phyloP scores from a whole-genome alignment of 2,329 filamentous ascomycete genomes.

The Myriosclerotinia duriaeana region DNA sequence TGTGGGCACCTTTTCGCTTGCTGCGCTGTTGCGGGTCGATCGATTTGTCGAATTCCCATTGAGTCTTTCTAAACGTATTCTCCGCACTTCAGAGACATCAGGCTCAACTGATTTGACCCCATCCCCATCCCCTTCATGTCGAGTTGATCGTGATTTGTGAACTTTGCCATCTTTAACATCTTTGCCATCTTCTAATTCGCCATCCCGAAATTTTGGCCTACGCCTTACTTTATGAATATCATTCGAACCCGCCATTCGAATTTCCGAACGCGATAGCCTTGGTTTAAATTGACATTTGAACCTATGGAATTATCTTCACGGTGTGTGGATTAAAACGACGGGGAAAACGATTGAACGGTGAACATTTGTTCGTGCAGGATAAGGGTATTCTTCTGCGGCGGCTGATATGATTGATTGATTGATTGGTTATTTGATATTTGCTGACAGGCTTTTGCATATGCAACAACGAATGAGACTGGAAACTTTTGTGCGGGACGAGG shows the following conservation, averaged over 20 bases:
- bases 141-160: conserved; percentile 27
- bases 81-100: conserved; percentile 32
- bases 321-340: neutral
- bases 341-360: conserved; percentile 23
- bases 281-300: conserved; percentile 12
- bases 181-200: conserved; percentile 33
- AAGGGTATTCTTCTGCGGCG: conserved; percentile 21
- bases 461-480: conserved; percentile 6
- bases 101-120: conserved; percentile 30
- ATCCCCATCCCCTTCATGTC: conserved; percentile 22
- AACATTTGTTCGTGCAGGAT: conserved; percentile 34
- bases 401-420: conserved; percentile 18
- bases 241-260: conserved; percentile 17
- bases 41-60: conserved; percentile 27
- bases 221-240: conserved; percentile 28
- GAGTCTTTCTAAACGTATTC: conserved; percentile 37
- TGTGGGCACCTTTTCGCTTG: conserved; percentile 30
- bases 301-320: conserved; percentile 4
- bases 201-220: conserved; percentile 27
- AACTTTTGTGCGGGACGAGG: neutral
- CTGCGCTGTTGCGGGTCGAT: conserved; percentile 26
- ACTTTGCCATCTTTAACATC: conserved; percentile 24
- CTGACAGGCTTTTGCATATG: conserved; percentile 21
- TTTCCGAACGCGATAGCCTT: neutral
- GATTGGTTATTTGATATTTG: neutral